These are phyloP conservation scores for Zymoseptoria ardabiliae DNA, from an alignment of 2,329 filamentous ascomycete species.

Conservation along the genomic window DNA sequence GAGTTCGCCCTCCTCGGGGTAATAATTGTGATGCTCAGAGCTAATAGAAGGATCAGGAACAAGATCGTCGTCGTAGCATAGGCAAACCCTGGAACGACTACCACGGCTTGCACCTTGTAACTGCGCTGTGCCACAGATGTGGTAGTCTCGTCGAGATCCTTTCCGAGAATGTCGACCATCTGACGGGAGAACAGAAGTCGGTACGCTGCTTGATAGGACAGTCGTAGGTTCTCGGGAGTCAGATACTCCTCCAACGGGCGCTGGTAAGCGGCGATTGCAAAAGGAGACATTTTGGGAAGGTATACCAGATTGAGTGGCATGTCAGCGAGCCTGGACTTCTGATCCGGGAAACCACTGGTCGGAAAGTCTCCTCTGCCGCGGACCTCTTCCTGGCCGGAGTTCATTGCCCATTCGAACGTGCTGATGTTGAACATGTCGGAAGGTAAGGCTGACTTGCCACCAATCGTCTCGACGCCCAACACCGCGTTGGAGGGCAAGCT, in stretches of 20 bases:
- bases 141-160: constrained; percentile 8
- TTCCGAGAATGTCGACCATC: constrained; percentile 28
- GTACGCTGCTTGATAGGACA: constrained; percentile 36
- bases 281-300: constrained; percentile 32
- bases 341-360: constrained; percentile 15
- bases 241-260: constrained; percentile 28
- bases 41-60: constrained; percentile 18
- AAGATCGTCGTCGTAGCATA: constrained; percentile 34
- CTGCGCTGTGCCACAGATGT: constrained; percentile 10
- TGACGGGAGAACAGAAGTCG: constrained; percentile 35
- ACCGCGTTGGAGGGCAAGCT: constrained; percentile 19
- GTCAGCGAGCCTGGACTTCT: constrained; percentile 14
- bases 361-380: constrained; percentile 17
- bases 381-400: constrained; percentile 14
- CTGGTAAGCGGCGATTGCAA: constrained; percentile 29
- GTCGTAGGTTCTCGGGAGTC: constrained; percentile 26
- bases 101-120: constrained; percentile 29
- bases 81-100: constrained; percentile 33
- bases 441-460: constrained; percentile 21
- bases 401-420: constrained; percentile 33
- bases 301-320: constrained; percentile 19
- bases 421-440: constrained; percentile 25
- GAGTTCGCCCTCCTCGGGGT: background rate
- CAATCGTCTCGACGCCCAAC: constrained; percentile 9
- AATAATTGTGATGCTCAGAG: constrained; percentile 19